Percentiles rank a stretch among this genome's conserved stretches.
These are phyloP conservation scores for Oenanthe javanica DNA, from an alignment of 140 eudicot species.

Conservation along the genomic window DNA sequence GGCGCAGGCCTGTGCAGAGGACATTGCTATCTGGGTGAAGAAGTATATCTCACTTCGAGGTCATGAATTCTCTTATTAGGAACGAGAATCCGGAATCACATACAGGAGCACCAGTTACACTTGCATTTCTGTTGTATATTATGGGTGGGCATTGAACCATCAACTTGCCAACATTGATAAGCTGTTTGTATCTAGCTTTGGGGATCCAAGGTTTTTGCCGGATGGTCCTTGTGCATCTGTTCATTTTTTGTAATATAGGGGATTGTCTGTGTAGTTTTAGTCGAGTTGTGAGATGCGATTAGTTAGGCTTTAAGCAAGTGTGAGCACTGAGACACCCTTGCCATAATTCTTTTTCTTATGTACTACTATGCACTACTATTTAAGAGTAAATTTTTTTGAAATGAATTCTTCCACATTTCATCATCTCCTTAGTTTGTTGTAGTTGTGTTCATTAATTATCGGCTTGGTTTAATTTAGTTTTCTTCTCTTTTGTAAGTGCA, in stretches of 20 bases:
- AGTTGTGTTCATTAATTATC: not conserved
- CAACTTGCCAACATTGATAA: constrained; percentile 1
- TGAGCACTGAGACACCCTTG: not conserved
- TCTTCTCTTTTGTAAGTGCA: not conserved
- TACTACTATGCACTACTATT: constrained; percentile 9
- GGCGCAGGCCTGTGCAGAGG: constrained; percentile 97
- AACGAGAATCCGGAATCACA: constrained; percentile 2
- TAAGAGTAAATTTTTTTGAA: constrained; percentile 4
- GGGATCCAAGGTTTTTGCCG: constrained; percentile 7
- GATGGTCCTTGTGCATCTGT: constrained; percentile 10
- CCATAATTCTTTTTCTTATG: not conserved
- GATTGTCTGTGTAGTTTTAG: constrained; percentile 26
- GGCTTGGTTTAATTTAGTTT: not conserved
- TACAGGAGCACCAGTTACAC: not conserved
- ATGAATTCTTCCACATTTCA: not conserved
- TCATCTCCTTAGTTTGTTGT: not conserved
- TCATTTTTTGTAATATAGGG: constrained; percentile 37
- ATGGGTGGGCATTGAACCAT: constrained; percentile 2
- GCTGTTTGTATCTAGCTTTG: constrained; percentile 3
- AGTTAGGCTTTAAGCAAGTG: constrained; percentile 6
- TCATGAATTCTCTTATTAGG: constrained; percentile 88
- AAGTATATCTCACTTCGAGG: constrained; percentile 88
- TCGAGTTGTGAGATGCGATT: constrained; percentile 31
- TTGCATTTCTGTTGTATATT: constrained; percentile 1
- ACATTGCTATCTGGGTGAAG: constrained; percentile 96